Conservation (phyloP, 129 eudicot genomes). For the Pulicaria dysenterica region DNA sequence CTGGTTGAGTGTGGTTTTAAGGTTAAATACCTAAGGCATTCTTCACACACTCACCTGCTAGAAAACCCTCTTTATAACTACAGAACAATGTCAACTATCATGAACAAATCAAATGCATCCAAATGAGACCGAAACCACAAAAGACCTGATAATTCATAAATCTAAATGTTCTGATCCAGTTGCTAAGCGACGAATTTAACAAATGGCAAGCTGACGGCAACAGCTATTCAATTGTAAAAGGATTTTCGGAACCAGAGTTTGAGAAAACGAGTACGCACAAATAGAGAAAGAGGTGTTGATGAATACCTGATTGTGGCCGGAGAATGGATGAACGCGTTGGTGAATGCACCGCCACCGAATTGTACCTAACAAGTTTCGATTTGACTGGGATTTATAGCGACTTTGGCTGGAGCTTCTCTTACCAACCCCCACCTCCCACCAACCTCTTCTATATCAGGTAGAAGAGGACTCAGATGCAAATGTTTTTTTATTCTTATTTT, state of each 20-base stretch:
- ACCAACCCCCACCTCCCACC: slow-evolving; percentile 36
- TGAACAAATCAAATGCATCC: slow-evolving; percentile 4
- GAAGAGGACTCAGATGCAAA: background rate
- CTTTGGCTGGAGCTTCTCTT: slow-evolving; percentile 2
- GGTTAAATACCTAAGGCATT: slow-evolving; percentile 1
- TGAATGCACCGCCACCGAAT: background rate
- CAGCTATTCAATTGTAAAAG: background rate
- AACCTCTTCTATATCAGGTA: background rate
- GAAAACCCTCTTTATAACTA: background rate
- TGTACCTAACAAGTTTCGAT: background rate
- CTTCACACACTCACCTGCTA: background rate
- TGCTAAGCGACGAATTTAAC: background rate
- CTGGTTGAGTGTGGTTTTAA: background rate
- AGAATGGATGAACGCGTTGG: background rate
- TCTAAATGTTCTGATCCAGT: background rate
- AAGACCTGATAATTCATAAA: background rate
- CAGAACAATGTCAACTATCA: background rate
- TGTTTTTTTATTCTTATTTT: background rate
- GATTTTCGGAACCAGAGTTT: background rate
- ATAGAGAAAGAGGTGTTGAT: background rate
- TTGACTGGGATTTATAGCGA: slow-evolving; percentile 16
- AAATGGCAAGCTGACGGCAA: background rate
- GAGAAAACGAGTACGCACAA: background rate
- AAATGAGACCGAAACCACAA: slow-evolving; percentile 10
- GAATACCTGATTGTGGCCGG: slow-evolving; percentile 18